Conservation (phyloP, 768 basidiomycete genomes). For the Cubamyces lactineus region DNA sequence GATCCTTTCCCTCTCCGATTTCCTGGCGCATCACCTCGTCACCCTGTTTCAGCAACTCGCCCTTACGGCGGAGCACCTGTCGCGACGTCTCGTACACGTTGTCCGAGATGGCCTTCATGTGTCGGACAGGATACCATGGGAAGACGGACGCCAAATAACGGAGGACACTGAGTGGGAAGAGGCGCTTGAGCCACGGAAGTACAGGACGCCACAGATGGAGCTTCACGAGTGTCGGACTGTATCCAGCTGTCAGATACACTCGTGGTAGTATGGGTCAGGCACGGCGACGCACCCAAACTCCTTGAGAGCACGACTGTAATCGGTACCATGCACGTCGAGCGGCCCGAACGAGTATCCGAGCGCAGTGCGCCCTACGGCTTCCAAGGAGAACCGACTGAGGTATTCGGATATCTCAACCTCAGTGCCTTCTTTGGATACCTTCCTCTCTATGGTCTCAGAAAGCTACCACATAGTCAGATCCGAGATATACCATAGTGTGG, state of each 20-base stretch:
- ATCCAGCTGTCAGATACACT: background rate
- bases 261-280: background rate
- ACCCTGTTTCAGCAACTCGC: background rate
- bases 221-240: slow-evolving; percentile 4
- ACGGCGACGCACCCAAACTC: slow-evolving; percentile 1
- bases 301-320: slow-evolving; percentile 14
- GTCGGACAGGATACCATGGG: background rate
- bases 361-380: slow-evolving; percentile 5
- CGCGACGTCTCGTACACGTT: background rate
- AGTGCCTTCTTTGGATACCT: background rate
- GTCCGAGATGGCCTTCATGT: slow-evolving; percentile 9
- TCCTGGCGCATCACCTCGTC: background rate
- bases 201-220: background rate
- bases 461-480: background rate
- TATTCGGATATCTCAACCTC: slow-evolving; percentile 10
- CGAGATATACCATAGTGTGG: background rate
- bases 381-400: slow-evolving; percentile 1
- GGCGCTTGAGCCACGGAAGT: slow-evolving; percentile 3
- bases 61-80: background rate
- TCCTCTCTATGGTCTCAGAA: background rate
- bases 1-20: slow-evolving; percentile 10
- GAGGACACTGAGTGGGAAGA: background rate
- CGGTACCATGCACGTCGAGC: slow-evolving; percentile 5
- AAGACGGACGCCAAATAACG: background rate
- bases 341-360: slow-evolving; percentile 13